Conservation (phyloP, 192 early-diverging fungal species). For the Umbelopsis sp. region DNA sequence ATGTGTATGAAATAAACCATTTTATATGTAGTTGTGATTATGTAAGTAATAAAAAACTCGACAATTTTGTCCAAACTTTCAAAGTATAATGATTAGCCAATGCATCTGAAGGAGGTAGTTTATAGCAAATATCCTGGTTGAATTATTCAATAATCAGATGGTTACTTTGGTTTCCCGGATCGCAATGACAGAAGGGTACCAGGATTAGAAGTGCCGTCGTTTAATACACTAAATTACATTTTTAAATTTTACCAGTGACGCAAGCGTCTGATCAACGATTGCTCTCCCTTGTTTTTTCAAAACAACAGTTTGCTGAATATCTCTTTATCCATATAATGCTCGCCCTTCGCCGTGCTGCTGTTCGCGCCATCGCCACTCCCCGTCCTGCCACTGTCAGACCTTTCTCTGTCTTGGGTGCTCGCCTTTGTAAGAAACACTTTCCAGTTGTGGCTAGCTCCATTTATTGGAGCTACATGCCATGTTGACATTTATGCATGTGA, state of each 20-base stretch:
- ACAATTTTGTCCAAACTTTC: too few species aligned
- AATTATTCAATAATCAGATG: too few species aligned
- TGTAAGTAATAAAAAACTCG: not conserved
- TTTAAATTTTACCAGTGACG: not conserved
- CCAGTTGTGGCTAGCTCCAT: not conserved
- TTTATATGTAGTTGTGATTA: too few species aligned
- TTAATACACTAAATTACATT: not conserved
- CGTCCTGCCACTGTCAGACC: slow-evolving; percentile 45
- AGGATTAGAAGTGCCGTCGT: not conserved
- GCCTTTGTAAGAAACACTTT: slow-evolving; percentile 47
- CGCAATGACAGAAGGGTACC: too few species aligned
- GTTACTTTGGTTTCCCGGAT: too few species aligned
- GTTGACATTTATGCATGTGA: not conserved
- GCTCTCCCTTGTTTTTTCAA: slow-evolving; percentile 21
- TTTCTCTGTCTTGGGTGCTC: slow-evolving; percentile 55
- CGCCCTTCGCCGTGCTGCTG: slow-evolving; percentile 52
- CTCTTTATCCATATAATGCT: slow-evolving; percentile 41
- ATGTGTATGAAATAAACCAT: too few species aligned
- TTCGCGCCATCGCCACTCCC: slow-evolving; percentile 38
- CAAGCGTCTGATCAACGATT: not conserved
- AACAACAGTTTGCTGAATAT: slow-evolving; percentile 23
- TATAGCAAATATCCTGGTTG: too few species aligned
- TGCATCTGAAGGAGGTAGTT: too few species aligned
- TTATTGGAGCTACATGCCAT: not conserved
- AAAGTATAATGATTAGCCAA: too few species aligned